Evolutionary conservation across 129 eudicot genomes (phyloP), one percentile per base, ranked within the genome.

Genomic region (Gnaphalium uliginosum): DNA sequence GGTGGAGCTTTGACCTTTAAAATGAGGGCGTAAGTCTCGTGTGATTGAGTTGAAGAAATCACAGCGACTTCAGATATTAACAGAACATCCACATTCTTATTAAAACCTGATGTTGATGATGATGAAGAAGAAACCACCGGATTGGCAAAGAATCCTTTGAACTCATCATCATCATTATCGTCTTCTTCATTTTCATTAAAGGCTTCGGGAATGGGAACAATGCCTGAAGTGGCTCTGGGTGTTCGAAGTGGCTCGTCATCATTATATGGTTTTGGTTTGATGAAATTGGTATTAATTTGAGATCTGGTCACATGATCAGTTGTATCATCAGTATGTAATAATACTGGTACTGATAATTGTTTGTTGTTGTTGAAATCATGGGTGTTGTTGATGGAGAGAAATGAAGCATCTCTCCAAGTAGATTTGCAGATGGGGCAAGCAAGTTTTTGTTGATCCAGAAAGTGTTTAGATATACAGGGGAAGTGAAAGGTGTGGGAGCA

Each of bases 401-500:
- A 78, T 0, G 99, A 96, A 1, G 70, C 90, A 23, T 91, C 94
- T 80, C 76, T 89, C 97, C 97, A 95, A 11, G 85, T 29, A 50
- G 91, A 41, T 23, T 81, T 82, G 68, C 99, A 95, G 51, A 95
- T 76, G 0, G 99, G 99, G 76, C 97, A 95, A 57, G 78, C 66
- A 1, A 94, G 82, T 13, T 24, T 4, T 69, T 66, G 53, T 41
- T 86, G 88, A 13, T 85, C 82, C 1, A 76, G 58, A 1, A 91
- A 84, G 26, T 87, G 94, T 0, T 85, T 27, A 1, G 95, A 86
- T 11, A 95, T 91, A 83, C 99, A 95, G 13, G 97, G 96, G 39
- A 95, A 91, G 64, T 95, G 97, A 63, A 95, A 95, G 5, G 87
- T 65, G 26, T 91, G 99, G 1, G 94, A 89, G 73, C 99, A 95